Percentiles rank a stretch among this genome's conserved stretches.
phyloP scores from a whole-genome alignment of 1,139 yeast genomes.

The Petasospora rhodanensis region DNA sequence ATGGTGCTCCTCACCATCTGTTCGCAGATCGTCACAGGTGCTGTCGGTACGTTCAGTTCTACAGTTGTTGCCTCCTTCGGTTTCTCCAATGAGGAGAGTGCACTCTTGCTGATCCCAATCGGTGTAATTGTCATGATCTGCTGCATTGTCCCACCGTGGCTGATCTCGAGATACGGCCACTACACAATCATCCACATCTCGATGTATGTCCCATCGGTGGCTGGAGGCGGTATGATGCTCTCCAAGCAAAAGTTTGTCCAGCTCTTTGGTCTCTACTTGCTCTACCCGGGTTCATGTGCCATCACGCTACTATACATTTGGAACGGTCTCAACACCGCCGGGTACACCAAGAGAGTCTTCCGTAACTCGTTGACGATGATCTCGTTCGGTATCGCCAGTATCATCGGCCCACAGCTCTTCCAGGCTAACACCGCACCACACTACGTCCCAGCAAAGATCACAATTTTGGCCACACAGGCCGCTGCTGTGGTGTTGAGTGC shows the following conservation, averaged over 20 bases:
- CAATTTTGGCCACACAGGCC: conserved; percentile 39
- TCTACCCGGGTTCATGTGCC: conserved; percentile 35
- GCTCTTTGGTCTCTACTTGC: conserved; percentile 37
- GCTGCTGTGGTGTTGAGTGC: conserved; percentile 29
- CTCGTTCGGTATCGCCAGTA: conserved; percentile 64
- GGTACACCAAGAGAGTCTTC: conserved; percentile 63
- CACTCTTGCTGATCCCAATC: conserved; percentile 46
- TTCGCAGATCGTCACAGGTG: conserved; percentile 36
- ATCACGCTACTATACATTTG: conserved; percentile 33
- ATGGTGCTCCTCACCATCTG: conserved; percentile 30
- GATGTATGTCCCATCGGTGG: conserved; percentile 39
- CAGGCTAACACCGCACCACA: conserved; percentile 48
- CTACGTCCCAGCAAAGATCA: conserved; percentile 44
- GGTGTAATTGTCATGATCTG: conserved; percentile 38
- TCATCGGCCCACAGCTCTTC: conserved; percentile 70
- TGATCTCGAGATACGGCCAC: conserved; percentile 21
- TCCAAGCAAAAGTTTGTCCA: conserved; percentile 34
- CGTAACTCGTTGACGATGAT: conserved; percentile 56
- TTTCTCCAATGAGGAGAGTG: conserved; percentile 36
- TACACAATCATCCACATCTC: conserved; percentile 27
- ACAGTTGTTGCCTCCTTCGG: conserved; percentile 35
- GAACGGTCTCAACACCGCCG: conserved; percentile 51
- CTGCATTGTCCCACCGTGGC: conserved; percentile 30
- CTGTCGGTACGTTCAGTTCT: conserved; percentile 30
- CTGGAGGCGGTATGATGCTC: conserved; percentile 40